Evolutionary conservation across 1,139 yeast genomes (phyloP), one percentile per base, ranked within the genome.

Genomic region (Saccharomyces pastorianus): DNA sequence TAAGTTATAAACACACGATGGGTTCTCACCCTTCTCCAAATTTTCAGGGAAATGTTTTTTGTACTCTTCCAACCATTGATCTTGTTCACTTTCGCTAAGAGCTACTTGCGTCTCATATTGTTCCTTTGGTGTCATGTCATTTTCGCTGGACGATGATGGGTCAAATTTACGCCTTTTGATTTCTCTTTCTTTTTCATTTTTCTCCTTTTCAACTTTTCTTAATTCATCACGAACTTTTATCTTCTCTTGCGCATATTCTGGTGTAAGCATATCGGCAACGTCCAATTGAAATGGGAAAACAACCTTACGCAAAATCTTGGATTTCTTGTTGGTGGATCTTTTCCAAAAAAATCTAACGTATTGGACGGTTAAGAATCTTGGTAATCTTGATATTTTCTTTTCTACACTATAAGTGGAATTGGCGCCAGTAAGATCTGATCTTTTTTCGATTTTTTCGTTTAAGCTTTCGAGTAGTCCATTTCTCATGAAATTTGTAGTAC

Each of bases 321-420:
- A 87, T 74, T 93, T 93, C 73, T 86, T 88, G 61, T 82, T 84
- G 7, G 95, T 88, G 57, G 93, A 96, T 65, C 93, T 81, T 69
- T 95, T 88, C 99, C 99, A 93, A 71, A 83, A 93, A 69, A 93
- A 93, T 65, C 99, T 80, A 61, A 93, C 95, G 71, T 88, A 93
- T 69, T 93, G 96, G 50, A 95, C 89, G 13, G 95, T 88, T 63
- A 93, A 76, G 67, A 85, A 86, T 67, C 87, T 86, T 56, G 99
- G 99, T 60, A 95, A 76, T 65, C 89, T 82, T 1, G 86, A 80
- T 56, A 93, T 85, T 54, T 79, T 81, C 65, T 85, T 85, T 27
- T 78, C 74, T 51, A 88, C 79, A 62, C 83, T 83, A 69, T 85
- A 91, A 31, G 79, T 78, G 13, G 96, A 83, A 66, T 90, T 80